Percentiles rank a stretch among this genome's conserved stretches.
These are phyloP conservation scores for Gastrolobium bilobum DNA, from an alignment of 306 rosid genomes.

Conservation along the genomic window DNA sequence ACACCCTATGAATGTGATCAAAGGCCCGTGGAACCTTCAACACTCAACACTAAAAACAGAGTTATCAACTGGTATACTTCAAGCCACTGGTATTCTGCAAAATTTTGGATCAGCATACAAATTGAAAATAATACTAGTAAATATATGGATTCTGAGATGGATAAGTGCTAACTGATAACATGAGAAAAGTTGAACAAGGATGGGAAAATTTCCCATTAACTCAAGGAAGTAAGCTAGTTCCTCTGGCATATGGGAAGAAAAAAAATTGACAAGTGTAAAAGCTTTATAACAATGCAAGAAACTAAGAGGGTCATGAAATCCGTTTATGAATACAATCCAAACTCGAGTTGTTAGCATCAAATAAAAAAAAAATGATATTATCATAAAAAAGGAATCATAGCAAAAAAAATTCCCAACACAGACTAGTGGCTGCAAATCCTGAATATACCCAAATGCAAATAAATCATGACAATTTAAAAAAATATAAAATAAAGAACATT, in stretches of 20 bases:
- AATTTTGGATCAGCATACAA: background rate
- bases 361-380: background rate
- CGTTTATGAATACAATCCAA: slow-evolving; percentile 33
- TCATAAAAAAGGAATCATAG: background rate
- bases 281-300: background rate
- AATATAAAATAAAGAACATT: background rate
- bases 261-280: background rate
- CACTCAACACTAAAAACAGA: background rate
- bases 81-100: background rate
- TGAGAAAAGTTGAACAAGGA: background rate
- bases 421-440: background rate
- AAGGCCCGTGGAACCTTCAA: background rate
- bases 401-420: background rate
- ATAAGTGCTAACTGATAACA: background rate
- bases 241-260: slow-evolving; percentile 1
- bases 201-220: slow-evolving; percentile 9
- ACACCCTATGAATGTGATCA: slow-evolving; percentile 33
- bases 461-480: background rate
- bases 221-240: background rate
- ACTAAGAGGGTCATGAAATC: background rate
- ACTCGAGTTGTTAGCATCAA: background rate
- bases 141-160: background rate
- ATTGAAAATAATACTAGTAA: background rate
- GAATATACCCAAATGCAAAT: background rate
- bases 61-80: background rate